Base-by-base conservation (phyloP, 2,329 filamentous ascomycete species). In the Alternaria sp. region DNA sequence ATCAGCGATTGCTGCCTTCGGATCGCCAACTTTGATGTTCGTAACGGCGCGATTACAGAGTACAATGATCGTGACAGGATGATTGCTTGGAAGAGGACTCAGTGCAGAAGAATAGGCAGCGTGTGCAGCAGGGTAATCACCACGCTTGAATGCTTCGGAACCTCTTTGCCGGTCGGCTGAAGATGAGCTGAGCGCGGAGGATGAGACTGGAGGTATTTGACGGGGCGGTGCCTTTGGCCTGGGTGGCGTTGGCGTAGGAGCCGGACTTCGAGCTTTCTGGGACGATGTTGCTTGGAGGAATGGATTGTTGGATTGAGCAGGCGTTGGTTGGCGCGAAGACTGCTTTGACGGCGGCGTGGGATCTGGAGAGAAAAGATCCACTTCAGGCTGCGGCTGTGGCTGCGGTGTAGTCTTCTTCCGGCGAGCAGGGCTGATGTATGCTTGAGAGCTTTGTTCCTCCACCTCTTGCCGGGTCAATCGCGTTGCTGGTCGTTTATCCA, bases 21-120 rank as follows among this genome's bases (percentile, higher is more conserved):
- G 92, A 71, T 97, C 93, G 50, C 96, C 96, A 0, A 92, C 95
- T 80, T 98, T 98, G 60, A 98, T 85, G 4, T 91, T 90, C 1
- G 95, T 97, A 68, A 98, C 85, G 5, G 96, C 92, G 57, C 93
- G 92, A 78, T 99, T 99, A 72, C 92, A 95, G 21, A 97, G 88
- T 7, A 98, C 87, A n/a, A 98, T 84, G 63, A 98, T 96, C 18
- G 88, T 88, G 23, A 98, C 85, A 0, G 95, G 95, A 77, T 99
- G 96, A 5, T 85, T 87, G 14, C 87, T 80, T 1, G 96, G 96
- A 30, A 99, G 84, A 41, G 89, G 87, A 1, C 87, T 83, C 3
- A 99, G 84, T 2, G 96, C 93, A 28, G 88, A 87, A 0, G 92
- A 89, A 79, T 98, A 99, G 1, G 91, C 90, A 20, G 89, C 85